phyloP scores from a whole-genome alignment of 371 early-diverging fungal species.

The Choanephora cucurbitarum region DNA sequence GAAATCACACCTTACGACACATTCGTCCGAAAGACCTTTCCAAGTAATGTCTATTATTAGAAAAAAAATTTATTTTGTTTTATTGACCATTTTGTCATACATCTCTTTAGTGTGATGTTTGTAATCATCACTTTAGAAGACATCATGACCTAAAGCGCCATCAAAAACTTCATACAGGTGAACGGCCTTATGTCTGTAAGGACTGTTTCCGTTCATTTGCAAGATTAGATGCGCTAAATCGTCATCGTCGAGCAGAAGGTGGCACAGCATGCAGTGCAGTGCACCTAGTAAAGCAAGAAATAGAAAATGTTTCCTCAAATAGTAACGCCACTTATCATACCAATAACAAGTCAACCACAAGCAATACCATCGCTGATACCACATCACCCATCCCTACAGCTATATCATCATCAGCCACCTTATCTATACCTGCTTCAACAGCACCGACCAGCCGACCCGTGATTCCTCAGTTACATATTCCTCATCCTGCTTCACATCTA shows the following conservation, averaged over 20 bases:
- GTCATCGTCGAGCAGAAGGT: conserved; percentile 71
- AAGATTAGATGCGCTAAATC: conserved; percentile 75
- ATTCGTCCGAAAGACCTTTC: conserved; percentile 42
- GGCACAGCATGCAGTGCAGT: conserved; percentile 43
- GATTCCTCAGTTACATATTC: conserved; percentile 31
- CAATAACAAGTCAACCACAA: conserved; percentile 2
- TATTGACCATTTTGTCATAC: conserved; percentile 4
- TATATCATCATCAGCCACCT: conserved; percentile 1
- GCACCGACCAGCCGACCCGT: conserved; percentile 18
- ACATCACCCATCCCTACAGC: conserved; percentile 1
- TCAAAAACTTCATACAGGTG: conserved; percentile 76
- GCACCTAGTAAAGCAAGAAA: conserved; percentile 24
- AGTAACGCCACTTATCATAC: conserved; percentile 18
- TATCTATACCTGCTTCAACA: not conserved
- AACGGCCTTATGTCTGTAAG: conserved; percentile 61
- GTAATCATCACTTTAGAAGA: conserved; percentile 62
- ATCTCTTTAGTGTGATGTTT: conserved; percentile 40
- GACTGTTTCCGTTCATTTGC: conserved; percentile 65
- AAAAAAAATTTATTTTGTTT: conserved; percentile 11
- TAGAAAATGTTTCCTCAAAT: conserved; percentile 1
- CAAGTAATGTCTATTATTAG: conserved; percentile 27
- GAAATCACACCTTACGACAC: conserved; percentile 48
- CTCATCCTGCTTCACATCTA: conserved; percentile 28
- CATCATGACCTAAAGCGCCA: conserved; percentile 81
- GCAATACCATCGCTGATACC: conserved; percentile 3